Conservation (phyloP, 768 basidiomycete genomes). For the Amanita inopinata region DNA sequence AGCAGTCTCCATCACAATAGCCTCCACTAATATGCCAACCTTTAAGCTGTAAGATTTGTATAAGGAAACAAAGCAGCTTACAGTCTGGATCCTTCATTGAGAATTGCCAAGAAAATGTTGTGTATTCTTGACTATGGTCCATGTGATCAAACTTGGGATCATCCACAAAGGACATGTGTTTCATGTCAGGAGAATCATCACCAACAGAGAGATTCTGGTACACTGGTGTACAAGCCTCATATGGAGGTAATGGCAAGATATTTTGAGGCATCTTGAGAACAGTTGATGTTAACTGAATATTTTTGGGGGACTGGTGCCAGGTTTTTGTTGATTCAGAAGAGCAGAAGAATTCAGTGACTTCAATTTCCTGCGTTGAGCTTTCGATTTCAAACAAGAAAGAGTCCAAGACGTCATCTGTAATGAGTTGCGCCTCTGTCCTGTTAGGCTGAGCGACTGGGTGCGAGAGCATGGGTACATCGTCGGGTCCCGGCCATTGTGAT, state of each 20-base stretch:
- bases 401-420: too few relatives aligned
- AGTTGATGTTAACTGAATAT: neutral
- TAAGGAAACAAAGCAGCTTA: conserved; percentile 14
- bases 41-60: neutral
- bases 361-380: too few relatives aligned
- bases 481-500: too few relatives aligned
- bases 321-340: too few relatives aligned
- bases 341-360: too few relatives aligned
- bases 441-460: too few relatives aligned
- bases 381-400: too few relatives aligned
- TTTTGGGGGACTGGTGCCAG: neutral
- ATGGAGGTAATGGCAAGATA: conserved; percentile 20
- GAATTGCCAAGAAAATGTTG: conserved; percentile 41
- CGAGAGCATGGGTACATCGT: too few relatives aligned
- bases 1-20: conserved; percentile 43
- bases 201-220: conserved; percentile 38
- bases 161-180: conserved; percentile 55
- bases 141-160: conserved; percentile 40
- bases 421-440: too few relatives aligned
- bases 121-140: conserved; percentile 32
- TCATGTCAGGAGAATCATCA: conserved; percentile 48
- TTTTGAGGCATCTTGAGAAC: neutral
- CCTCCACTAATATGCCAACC: conserved; percentile 27
- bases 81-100: conserved; percentile 24
- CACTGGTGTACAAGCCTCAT: conserved; percentile 49